Base-by-base conservation (phyloP, 2,329 filamentous ascomycete genomes). In the Orbilia javanica region DNA sequence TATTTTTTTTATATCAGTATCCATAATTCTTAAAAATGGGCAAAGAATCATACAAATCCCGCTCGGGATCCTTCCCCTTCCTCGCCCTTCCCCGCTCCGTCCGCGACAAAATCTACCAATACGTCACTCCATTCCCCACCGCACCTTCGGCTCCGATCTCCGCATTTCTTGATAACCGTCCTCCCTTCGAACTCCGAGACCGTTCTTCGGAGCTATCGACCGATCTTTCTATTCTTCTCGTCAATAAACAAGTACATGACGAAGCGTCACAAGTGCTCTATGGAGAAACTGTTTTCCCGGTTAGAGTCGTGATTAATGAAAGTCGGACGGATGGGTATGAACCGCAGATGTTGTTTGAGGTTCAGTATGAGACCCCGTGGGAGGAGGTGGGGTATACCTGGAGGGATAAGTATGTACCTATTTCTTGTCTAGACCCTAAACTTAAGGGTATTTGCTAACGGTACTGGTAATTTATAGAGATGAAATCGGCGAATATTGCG, bases 41-140 rank as follows among this genome's bases (percentile, higher is more conserved):
- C n/a, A 60, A 60, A 27, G 31, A 11, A 42, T 60, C 55, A 8
- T 34, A 36, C 7, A 60, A 25, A 60, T 20, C 64, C 44, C n/a
- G 2, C 7, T 13, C 31, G 1, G 25, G 34, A 18, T 6, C 15
- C 10, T 77, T 77, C 60, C 73, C 65, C 4, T 77, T 77, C 29
- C 66, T 77, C 29, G 0, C 13, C 29, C 73, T 77, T 7, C 73
- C 73, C 18, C 66, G 46, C 73, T 42, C 70, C 52, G 15, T 77
- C 39, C 73, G 73, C 50, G 57, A 77, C 50, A 34, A 77, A 66
- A 53, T 77, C 18, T 77, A 77, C 42, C 29, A 44, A 36, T 71
- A 70, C 29, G 18, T 55, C 13, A 31, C 68, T 20, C 27, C 36
- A 36, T 63, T 65, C 34, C 42, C 48, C 46, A 46, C 27, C 5